phyloP scores from a whole-genome alignment of 1,139 yeast genomes.

The Geotrichum histeridarum region DNA sequence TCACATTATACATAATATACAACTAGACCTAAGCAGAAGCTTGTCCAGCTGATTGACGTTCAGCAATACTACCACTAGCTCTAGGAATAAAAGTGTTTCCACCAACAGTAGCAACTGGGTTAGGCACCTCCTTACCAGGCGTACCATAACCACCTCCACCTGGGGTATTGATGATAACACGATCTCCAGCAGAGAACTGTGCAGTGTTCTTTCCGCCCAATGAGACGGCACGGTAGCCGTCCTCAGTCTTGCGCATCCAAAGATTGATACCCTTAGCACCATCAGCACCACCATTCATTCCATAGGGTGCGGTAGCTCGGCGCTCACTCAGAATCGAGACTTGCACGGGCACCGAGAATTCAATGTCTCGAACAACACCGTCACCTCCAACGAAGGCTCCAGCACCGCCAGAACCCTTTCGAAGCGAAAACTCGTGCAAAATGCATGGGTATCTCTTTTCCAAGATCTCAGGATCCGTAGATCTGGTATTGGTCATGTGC shows the following conservation, averaged over 20 bases:
- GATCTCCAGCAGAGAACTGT: slow-evolving; percentile 49
- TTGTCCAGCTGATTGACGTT: slow-evolving; percentile 12
- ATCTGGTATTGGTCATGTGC: slow-evolving; percentile 66
- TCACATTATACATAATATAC: neutral
- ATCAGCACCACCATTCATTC: slow-evolving; percentile 54
- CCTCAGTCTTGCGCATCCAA: slow-evolving; percentile 41
- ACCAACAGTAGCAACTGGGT: neutral
- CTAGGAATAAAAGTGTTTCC: slow-evolving; percentile 13
- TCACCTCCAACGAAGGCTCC: slow-evolving; percentile 57
- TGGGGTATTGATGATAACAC: slow-evolving; percentile 49
- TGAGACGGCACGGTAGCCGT: slow-evolving; percentile 35
- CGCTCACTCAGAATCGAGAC: slow-evolving; percentile 61
- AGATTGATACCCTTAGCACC: slow-evolving; percentile 58
- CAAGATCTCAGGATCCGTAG: slow-evolving; percentile 64
- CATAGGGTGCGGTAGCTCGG: slow-evolving; percentile 56
- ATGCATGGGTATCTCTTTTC: slow-evolving; percentile 64
- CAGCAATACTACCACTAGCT: slow-evolving; percentile 17
- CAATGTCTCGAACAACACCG: slow-evolving; percentile 59
- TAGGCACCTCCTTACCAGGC: neutral
- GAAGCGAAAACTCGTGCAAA: slow-evolving; percentile 50
- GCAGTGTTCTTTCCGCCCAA: slow-evolving; percentile 59
- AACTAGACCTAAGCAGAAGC: slow-evolving; percentile 13
- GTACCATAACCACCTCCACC: slow-evolving; percentile 45
- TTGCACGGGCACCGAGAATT: slow-evolving; percentile 51
- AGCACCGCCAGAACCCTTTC: slow-evolving; percentile 53